Conservation (phyloP, 352 stramenopile species). For the Aphanomyces cochlioides region DNA sequence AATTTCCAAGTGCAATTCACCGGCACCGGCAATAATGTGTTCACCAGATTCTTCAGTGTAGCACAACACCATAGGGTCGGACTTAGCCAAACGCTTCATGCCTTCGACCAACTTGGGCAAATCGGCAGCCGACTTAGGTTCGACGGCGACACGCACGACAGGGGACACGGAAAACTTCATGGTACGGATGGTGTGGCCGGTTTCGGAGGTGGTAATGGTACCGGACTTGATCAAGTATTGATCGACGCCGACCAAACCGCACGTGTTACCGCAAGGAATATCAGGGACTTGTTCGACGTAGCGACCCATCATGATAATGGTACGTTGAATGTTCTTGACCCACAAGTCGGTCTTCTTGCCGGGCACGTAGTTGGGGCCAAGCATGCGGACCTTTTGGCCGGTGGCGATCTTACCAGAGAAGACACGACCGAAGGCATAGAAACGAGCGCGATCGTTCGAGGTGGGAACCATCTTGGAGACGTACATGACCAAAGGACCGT, state of each 20-base stretch:
- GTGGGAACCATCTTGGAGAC: conserved; percentile 99
- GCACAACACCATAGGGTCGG: conserved; percentile 99
- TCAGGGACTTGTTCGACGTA: conserved; percentile 98
- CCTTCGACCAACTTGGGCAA: conserved; percentile 99
- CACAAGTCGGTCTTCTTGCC: conserved; percentile 99
- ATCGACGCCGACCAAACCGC: conserved; percentile 98
- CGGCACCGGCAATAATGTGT: conserved; percentile 99
- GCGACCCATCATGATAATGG: conserved; percentile 99
- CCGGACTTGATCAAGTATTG: conserved; percentile 99
- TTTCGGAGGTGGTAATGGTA: conserved; percentile 98
- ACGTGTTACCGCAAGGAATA: conserved; percentile 99
- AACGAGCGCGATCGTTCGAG: conserved; percentile 95
- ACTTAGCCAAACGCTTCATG: conserved; percentile 99
- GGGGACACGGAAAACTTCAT: conserved; percentile 99
- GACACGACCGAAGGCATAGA: conserved; percentile 99
- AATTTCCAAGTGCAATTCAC: conserved; percentile 99
- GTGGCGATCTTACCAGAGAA: conserved; percentile 99
- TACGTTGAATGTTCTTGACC: conserved; percentile 99
- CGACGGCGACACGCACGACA: conserved; percentile 98
- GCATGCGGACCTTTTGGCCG: conserved; percentile 98
- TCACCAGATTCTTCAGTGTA: conserved; percentile 99
- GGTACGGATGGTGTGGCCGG: conserved; percentile 97
- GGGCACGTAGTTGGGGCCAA: conserved; percentile 99
- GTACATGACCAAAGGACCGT: conserved; percentile 99
- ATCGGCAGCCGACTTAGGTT: conserved; percentile 98